Evolutionary conservation across 495 filamentous ascomycete genomes (phyloP).

Genomic region (Trichoderma gamsii): DNA sequence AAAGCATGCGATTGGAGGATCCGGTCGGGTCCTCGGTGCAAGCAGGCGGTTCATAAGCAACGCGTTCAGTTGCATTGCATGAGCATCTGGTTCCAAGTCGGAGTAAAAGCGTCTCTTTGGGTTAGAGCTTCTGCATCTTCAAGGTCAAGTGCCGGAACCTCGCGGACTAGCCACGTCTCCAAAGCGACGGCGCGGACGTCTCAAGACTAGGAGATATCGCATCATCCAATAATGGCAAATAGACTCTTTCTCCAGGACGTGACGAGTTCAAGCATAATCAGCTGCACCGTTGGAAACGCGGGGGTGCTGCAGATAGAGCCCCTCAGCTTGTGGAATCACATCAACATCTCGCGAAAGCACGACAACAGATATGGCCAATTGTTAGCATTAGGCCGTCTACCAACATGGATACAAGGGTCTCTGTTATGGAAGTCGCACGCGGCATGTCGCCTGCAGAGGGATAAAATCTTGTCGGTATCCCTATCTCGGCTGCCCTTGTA

Average conservation of each 20-base stretch:
- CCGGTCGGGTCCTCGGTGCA: neutral
- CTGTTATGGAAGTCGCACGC: neutral
- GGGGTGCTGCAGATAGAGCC: neutral
- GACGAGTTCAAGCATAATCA: neutral
- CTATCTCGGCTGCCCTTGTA: neutral
- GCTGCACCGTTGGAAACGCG: neutral
- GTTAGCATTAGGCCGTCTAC: neutral
- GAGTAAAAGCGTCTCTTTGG: neutral
- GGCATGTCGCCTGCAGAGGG: neutral
- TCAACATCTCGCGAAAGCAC: neutral
- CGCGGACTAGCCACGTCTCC: constrained; percentile 5
- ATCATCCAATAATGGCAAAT: neutral
- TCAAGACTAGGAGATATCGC: constrained; percentile 1
- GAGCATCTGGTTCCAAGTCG: neutral
- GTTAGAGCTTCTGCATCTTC: neutral
- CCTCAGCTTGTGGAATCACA: constrained; percentile 1
- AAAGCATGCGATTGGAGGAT: neutral
- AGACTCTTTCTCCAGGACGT: neutral
- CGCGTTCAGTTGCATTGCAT: neutral
- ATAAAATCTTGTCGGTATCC: neutral
- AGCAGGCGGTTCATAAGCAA: neutral
- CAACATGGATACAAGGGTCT: neutral
- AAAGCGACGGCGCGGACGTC: constrained; percentile 5
- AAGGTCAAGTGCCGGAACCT: neutral
- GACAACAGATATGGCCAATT: neutral